These are phyloP conservation scores for Dactylonectria estremocensis DNA, from an alignment of 2,329 filamentous ascomycete species.

Conservation along the genomic window DNA sequence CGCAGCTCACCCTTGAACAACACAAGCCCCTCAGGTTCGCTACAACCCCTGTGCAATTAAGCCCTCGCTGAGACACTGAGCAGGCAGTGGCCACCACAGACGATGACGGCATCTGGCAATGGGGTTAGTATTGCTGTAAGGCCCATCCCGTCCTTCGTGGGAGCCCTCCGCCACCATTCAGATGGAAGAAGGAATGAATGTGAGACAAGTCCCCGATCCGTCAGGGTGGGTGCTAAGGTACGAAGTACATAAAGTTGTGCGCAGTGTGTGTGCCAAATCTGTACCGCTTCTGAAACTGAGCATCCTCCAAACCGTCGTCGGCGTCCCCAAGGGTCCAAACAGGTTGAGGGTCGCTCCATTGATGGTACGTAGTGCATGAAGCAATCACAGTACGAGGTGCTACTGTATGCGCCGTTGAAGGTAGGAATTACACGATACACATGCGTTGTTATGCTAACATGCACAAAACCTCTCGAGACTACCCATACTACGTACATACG, in stretches of 20 bases:
- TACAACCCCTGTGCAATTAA: conserved; percentile 38
- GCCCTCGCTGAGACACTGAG: conserved; percentile 26
- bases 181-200: conserved; percentile 31
- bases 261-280: conserved; percentile 35
- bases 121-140: conserved; percentile 11
- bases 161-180: conserved; percentile 11
- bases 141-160: conserved; percentile 23
- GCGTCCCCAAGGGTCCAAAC: neutral
- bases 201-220: conserved; percentile 28
- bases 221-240: conserved; percentile 31
- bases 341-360: conserved; percentile 13
- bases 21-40: conserved; percentile 46
- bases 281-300: conserved; percentile 45
- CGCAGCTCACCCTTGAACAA: conserved; percentile 7
- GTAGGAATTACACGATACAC: neutral
- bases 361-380: neutral
- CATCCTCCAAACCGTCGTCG: conserved; percentile 35
- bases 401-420: neutral
- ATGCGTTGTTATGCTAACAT: neutral
- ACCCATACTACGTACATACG: neutral
- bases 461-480: neutral
- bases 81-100: conserved; percentile 31
- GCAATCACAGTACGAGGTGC: neutral
- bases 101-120: conserved; percentile 34
- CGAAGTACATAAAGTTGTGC: neutral